Evolutionary conservation across 2,329 filamentous ascomycete species (phyloP).

Genomic region (Camptophora hylomeconis): DNA sequence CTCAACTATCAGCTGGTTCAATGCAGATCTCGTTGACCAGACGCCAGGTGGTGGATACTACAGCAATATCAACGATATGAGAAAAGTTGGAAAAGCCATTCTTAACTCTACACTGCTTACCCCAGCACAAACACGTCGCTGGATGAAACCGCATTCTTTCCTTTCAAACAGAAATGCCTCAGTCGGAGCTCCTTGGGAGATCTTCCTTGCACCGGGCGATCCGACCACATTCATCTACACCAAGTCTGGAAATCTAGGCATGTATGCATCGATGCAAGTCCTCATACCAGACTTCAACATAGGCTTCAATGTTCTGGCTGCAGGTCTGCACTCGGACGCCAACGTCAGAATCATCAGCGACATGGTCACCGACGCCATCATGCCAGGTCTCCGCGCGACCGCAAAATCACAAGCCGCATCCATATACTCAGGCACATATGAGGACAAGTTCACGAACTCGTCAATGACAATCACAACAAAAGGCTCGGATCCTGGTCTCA

Average conservation of each 20-base stretch:
- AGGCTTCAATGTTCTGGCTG: conserved; percentile 24
- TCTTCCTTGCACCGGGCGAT: conserved; percentile 13
- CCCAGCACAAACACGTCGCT: conserved; percentile 26
- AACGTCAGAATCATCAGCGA: neutral
- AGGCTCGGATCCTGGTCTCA: too few relatives aligned
- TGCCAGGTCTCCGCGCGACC: conserved; percentile 5
- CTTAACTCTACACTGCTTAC: conserved; percentile 26
- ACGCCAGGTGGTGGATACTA: conserved; percentile 30
- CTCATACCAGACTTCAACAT: conserved; percentile 24
- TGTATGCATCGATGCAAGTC: conserved; percentile 23
- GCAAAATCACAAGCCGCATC: conserved; percentile 4
- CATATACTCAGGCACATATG: conserved; percentile 4
- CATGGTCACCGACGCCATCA: conserved; percentile 4
- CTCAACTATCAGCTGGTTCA: conserved; percentile 3
- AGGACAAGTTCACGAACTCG: conserved; percentile 1
- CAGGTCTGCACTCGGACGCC: conserved; percentile 6
- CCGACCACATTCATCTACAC: conserved; percentile 22
- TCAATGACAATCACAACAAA: too few relatives aligned
- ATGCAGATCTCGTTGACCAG: conserved; percentile 1
- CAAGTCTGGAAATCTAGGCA: conserved; percentile 22
- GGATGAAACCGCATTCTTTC: conserved; percentile 34
- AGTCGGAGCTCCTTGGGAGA: conserved; percentile 34
- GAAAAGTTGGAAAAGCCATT: conserved; percentile 31
- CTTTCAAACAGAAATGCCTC: conserved; percentile 19
- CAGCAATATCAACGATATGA: conserved; percentile 31